These are phyloP conservation scores for Xerocomellus intermedius DNA, from an alignment of 768 basidiomycete species.

Conservation along the genomic window DNA sequence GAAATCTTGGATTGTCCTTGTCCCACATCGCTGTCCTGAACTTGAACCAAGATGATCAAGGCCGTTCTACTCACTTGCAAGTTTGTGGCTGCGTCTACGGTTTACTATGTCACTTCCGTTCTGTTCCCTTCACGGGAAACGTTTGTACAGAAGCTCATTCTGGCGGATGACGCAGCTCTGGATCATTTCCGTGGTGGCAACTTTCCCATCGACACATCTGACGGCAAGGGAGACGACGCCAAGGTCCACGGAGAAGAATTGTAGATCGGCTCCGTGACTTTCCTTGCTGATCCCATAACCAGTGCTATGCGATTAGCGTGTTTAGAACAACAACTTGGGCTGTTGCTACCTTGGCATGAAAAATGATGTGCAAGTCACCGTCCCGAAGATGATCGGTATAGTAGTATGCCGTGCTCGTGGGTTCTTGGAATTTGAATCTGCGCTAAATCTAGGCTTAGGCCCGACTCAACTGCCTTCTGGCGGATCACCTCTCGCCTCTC, in stretches of 20 bases:
- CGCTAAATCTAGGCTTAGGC: constrained; percentile 4
- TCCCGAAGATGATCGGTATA: constrained; percentile 12
- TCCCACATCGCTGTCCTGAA: not conserved
- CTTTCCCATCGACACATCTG: not conserved
- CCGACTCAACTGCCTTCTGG: constrained; percentile 11
- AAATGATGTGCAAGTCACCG: constrained; percentile 8
- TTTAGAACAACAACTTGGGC: not conserved
- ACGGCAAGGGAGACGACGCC: not conserved
- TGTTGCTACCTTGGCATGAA: not conserved
- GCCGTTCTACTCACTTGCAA: constrained; percentile 39
- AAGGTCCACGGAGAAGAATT: not conserved
- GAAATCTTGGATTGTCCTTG: not conserved
- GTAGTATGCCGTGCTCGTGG: not conserved
- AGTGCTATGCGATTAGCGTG: not conserved
- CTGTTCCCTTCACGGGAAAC: constrained; percentile 27
- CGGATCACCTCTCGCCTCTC: not conserved
- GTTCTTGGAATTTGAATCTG: not conserved
- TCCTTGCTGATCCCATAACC: constrained; percentile 8
- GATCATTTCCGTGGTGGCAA: not conserved
- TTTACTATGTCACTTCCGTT: constrained; percentile 28
- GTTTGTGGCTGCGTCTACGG: constrained; percentile 25
- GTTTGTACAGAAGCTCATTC: constrained; percentile 26
- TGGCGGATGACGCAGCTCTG: constrained; percentile 13
- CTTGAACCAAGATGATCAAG: constrained; percentile 54
- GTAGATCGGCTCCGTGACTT: constrained; percentile 5